Conservation (phyloP, 2,329 filamentous ascomycete genomes). For the Corinectria fuckeliana region DNA sequence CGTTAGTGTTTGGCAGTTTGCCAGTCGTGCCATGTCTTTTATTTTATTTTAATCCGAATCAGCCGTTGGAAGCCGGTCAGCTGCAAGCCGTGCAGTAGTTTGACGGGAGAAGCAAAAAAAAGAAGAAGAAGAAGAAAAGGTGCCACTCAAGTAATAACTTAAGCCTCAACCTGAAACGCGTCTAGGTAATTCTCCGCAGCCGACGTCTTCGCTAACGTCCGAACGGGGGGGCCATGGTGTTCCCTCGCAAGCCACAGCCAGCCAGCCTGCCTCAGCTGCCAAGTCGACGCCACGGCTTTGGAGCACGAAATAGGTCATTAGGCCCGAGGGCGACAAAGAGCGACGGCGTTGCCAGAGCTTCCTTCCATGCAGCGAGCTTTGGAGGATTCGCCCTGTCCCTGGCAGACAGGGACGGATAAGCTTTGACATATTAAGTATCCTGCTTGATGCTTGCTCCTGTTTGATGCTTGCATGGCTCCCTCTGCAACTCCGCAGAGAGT, state of each 20-base stretch:
- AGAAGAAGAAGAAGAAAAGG: constrained; percentile 27
- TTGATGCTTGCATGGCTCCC: constrained; percentile 11
- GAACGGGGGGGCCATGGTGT: background rate
- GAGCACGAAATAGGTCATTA: background rate
- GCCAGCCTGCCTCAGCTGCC: constrained; percentile 8
- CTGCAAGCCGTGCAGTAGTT: constrained; percentile 10
- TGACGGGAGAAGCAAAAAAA: constrained; percentile 11
- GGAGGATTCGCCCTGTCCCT: constrained; percentile 3
- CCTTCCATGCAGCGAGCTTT: too few relatives aligned
- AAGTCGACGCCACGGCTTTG: background rate
- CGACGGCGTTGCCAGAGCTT: too few relatives aligned
- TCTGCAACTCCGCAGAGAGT: background rate
- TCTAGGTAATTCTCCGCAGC: constrained; percentile 9
- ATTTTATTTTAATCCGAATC: background rate
- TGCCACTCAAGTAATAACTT: constrained; percentile 20
- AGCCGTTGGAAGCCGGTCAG: background rate
- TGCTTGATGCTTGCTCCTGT: too few relatives aligned
- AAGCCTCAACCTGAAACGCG: constrained; percentile 22
- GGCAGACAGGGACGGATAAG: background rate
- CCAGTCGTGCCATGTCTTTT: too few relatives aligned
- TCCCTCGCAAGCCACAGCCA: constrained; percentile 6
- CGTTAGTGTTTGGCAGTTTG: background rate
- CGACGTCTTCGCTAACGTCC: constrained; percentile 1
- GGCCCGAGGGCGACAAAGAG: too few relatives aligned
- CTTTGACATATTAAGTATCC: too few relatives aligned